Evolutionary conservation across 306 rosid genomes (phyloP), one percentile per base, ranked within the genome.

Genomic region (Fragaria ananassa): DNA sequence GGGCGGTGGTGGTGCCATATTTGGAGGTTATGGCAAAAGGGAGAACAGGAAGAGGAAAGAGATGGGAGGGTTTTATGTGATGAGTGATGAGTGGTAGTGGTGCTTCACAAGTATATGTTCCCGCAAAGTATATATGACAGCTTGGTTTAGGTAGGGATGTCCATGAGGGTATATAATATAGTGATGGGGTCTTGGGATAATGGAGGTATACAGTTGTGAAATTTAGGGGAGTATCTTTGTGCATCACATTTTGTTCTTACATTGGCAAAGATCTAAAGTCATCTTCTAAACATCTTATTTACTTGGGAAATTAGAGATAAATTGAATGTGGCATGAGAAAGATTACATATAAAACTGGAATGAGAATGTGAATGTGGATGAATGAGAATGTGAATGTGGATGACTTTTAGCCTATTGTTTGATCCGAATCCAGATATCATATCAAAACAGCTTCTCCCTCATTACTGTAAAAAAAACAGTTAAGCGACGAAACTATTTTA

Each of bases 131-230:
- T 44, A 5, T 31, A 68, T 81, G 81, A 74, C 84, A 81, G 81
- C 75, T 76, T 54, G 81, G 81, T 46, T 76, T 65, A 45, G 57
- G 63, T 53, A 42, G 74, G 64, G 73, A 45, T 50, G 81, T 1
- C 0, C 0, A 56, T 21, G 68, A 74, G 57, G 45, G 70, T 21
- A 60, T 74, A 74, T 74, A 61, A 74, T 74, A 31, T 41, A 42
- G 29, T 44, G 68, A 19, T 74, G 57, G 77, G 69, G 19, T 10
- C 57, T 27, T 25, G 39, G 25, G 29, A 41, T 25, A 41, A 41
- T 74, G n/a, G 31, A 29, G 62, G 18, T n/a, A 21, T 37, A 53
- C 50, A 23, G 9, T 56, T 13, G 68, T 41, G 39, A 41, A 58
- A 8, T 41, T 37, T 39, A 6, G 8, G 41, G 11, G 41, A 42